Base-by-base conservation (phyloP, 768 basidiomycete species). In the Boletus huronensis region DNA sequence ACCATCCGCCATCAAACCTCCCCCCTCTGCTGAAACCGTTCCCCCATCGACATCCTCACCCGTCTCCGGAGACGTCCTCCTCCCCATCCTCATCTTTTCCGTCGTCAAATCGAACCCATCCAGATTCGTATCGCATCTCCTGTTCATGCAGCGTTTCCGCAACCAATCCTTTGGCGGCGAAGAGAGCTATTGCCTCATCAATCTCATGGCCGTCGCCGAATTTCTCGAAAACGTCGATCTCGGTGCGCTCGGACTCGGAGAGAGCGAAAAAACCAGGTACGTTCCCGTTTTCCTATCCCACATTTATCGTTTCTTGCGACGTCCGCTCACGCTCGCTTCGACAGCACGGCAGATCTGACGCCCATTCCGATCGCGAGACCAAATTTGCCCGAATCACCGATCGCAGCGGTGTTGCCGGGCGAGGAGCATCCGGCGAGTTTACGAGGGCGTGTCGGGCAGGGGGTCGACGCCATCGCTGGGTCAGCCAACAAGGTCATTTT, bases 211-310 rank as follows among this genome's bases (percentile, higher is more conserved):
- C 11, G 94, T 96, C 6, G 91, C 90, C 1, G 95, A 98, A 67
- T 99, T 98, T 69, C 76, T 98, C 48, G 93, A 96, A 73, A 91
- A 94, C 66, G 93, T 98, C 34, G 93, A 98, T 72, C 76, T 97
- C 52, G 86, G 80, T 8, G 82, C 79, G 1, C 73, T 90, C 19
- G 85, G 81, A 0, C 71, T 92, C 6, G 82, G 79, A 6, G 83
- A 85, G 48, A 79, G 79, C 32, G 82, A 82, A 51, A 76, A 75
- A 45, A 75, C 84, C 62, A 87, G 84, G 87, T 87, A 49, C 25
- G 75, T 13, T 19, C 29, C 2, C 19, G 19, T 21, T 25, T 14
- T 6, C 35, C 35, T 4, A 3, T 14, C 35, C 19, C 25, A 9
- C 25, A 25, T 16, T 21, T 13, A 3, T 1, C 16, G 4, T 17